phyloP scores from a whole-genome alignment of 2,329 filamentous ascomycete species.

The Trichoderma sp. region DNA sequence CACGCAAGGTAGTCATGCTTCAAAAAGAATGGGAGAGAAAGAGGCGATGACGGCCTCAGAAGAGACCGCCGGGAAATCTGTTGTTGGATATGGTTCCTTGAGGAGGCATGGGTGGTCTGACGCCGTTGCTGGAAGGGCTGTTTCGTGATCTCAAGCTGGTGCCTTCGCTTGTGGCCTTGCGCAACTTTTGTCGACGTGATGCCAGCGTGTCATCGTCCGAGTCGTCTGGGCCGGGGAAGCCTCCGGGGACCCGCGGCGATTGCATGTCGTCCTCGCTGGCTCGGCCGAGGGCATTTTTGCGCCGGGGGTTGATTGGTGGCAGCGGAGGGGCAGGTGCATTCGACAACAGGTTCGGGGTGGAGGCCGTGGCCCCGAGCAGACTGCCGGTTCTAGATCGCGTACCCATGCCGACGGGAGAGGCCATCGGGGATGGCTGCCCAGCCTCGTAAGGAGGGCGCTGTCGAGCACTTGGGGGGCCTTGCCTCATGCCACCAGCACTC shows the following conservation, averaged over 20 bases:
- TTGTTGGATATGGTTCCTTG: constrained; percentile 30
- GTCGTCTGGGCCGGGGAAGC: constrained; percentile 24
- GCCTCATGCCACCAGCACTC: constrained; percentile 19
- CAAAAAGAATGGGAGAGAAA: background rate
- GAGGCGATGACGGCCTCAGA: constrained; percentile 31
- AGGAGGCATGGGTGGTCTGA: constrained; percentile 31
- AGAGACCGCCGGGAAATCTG: constrained; percentile 46
- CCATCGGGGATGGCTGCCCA: constrained; percentile 16
- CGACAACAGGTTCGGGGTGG: constrained; percentile 40
- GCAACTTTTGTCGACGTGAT: constrained; percentile 40
- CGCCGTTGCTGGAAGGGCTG: constrained; percentile 27
- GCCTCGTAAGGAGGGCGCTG: constrained; percentile 17
- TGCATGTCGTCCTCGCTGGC: constrained; percentile 35
- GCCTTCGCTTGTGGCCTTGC: constrained; percentile 44
- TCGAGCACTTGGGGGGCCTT: background rate
- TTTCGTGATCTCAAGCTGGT: constrained; percentile 34
- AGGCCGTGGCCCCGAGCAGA: constrained; percentile 32
- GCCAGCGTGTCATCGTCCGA: constrained; percentile 39
- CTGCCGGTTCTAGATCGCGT: constrained; percentile 39
- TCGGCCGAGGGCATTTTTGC: constrained; percentile 43
- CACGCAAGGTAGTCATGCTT: background rate
- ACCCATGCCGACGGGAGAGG: constrained; percentile 12
- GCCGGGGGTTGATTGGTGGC: constrained; percentile 59
- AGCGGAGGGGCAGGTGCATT: constrained; percentile 46
- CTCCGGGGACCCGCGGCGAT: constrained; percentile 24